Evolutionary conservation across 108 stramenopile genomes (phyloP).

Genomic region (Pseudonitzschia multiseries): DNA sequence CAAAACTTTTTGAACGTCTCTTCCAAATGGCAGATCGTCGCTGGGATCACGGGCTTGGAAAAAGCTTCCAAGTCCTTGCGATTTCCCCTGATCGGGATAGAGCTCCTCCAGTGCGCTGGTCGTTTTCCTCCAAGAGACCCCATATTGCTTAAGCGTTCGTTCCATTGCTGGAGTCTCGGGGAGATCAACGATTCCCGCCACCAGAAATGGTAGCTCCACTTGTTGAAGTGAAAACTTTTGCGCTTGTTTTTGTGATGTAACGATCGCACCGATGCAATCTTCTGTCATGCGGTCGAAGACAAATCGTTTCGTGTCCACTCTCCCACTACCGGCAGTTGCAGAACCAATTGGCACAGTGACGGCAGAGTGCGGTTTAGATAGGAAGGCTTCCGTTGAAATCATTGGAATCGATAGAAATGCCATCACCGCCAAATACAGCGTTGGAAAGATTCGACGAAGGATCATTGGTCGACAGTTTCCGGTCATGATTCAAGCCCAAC

Average conservation of each 20-base stretch:
- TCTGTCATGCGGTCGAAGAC: slow-evolving; percentile 73
- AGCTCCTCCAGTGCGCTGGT: slow-evolving; percentile 26
- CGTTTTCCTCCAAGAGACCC: slow-evolving; percentile 40
- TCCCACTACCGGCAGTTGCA: not conserved
- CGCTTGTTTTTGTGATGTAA: slow-evolving; percentile 52
- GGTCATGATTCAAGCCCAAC: not conserved
- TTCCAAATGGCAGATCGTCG: slow-evolving; percentile 54
- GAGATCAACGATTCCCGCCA: slow-evolving; percentile 53
- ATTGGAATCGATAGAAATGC: not conserved
- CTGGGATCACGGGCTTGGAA: slow-evolving; percentile 32
- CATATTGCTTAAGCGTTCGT: slow-evolving; percentile 49
- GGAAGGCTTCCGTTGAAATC: not conserved
- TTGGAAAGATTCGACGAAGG: not conserved
- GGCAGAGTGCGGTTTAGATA: not conserved
- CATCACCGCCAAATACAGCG: not conserved
- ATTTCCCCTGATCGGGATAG: slow-evolving; percentile 24
- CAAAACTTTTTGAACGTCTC: slow-evolving; percentile 39
- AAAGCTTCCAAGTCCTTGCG: slow-evolving; percentile 23
- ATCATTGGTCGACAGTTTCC: not conserved
- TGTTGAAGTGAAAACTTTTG: slow-evolving; percentile 31
- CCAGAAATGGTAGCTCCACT: slow-evolving; percentile 36
- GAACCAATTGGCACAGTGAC: not conserved
- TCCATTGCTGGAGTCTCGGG: slow-evolving; percentile 40
- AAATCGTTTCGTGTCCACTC: slow-evolving; percentile 14
- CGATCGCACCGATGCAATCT: slow-evolving; percentile 56